Percentiles rank a stretch among this genome's conserved stretches.
phyloP scores from a whole-genome alignment of 1,284 basidiomycete species.

The Puccinia triticina region DNA sequence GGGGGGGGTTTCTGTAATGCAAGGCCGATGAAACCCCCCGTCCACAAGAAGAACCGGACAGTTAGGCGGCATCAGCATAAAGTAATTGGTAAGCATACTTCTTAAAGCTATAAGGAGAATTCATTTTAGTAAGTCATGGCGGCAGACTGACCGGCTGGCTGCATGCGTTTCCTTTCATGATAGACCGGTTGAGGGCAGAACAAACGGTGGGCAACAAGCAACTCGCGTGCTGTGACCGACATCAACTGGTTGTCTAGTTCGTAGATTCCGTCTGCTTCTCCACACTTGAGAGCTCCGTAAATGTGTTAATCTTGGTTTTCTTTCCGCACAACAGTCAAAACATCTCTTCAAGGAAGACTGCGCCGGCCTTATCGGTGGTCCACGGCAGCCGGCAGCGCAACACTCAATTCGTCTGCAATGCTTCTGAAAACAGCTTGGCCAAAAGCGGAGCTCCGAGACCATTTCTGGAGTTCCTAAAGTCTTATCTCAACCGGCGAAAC shows the following conservation, averaged over 20 bases:
- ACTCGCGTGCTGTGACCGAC: constrained; percentile 36
- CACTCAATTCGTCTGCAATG: constrained; percentile 10
- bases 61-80: constrained; percentile 44
- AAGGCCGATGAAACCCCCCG: constrained; percentile 13
- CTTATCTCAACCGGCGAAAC: constrained; percentile 31
- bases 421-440: constrained; percentile 1
- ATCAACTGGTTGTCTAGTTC: constrained; percentile 48
- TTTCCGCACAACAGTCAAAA: constrained; percentile 4
- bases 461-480: constrained; percentile 14
- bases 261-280: constrained; percentile 1
- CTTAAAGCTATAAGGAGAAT: background rate
- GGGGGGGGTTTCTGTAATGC: background rate
- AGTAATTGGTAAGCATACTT: constrained; percentile 41
- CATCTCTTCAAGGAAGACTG: background rate
- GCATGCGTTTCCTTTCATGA: background rate
- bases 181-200: constrained; percentile 44
- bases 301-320: background rate
- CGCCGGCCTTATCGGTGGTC: constrained; percentile 27
- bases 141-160: background rate
- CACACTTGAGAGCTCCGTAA: background rate
- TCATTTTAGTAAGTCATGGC: background rate
- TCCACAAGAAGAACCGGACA: constrained; percentile 32
- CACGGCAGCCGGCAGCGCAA: constrained; percentile 47
- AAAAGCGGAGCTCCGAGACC: background rate
- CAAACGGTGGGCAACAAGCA: constrained; percentile 42